These are phyloP conservation scores for Byssochlamys sp. DNA, from an alignment of 2,329 filamentous ascomycete genomes.

Conservation along the genomic window DNA sequence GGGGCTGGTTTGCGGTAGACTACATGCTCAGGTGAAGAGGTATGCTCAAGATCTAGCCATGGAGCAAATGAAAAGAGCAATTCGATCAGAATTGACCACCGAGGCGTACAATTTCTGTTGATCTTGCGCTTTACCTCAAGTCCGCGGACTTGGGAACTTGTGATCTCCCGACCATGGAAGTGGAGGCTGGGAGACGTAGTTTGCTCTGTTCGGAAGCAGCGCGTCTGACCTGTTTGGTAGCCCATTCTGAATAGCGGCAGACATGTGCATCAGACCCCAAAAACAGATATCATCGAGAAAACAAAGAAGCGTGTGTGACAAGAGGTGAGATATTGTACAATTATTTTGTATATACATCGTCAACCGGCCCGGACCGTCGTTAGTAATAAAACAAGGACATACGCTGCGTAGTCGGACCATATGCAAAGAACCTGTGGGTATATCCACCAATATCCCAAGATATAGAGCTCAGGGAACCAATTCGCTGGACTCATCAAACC, in stretches of 20 bases:
- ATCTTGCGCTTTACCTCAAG: slow-evolving; percentile 40
- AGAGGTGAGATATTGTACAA: slow-evolving; percentile 13
- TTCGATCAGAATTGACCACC: slow-evolving; percentile 2
- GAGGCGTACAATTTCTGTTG: slow-evolving; percentile 21
- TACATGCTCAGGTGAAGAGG: slow-evolving; percentile 10
- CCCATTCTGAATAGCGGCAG: too few species aligned
- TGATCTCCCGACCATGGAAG: slow-evolving; percentile 43
- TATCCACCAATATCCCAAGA: slow-evolving; percentile 1
- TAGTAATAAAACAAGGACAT: slow-evolving; percentile 12
- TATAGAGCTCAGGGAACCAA: neutral
- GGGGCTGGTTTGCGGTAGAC: neutral
- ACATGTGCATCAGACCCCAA: neutral
- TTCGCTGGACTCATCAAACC: neutral
- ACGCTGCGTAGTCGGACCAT: neutral
- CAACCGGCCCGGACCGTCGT: slow-evolving; percentile 1
- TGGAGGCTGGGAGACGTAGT: slow-evolving; percentile 39
- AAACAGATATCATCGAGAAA: neutral
- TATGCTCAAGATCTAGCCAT: neutral
- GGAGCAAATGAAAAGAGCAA: neutral
- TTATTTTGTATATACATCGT: slow-evolving; percentile 13
- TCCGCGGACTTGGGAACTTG: slow-evolving; percentile 30
- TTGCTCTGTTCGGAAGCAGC: slow-evolving; percentile 44
- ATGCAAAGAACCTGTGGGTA: slow-evolving; percentile 3
- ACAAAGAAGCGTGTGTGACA: neutral
- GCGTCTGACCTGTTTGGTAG: slow-evolving; percentile 18